These are phyloP conservation scores for Aspergillus panamensis DNA, from an alignment of 495 filamentous ascomycete genomes.

Conservation along the genomic window DNA sequence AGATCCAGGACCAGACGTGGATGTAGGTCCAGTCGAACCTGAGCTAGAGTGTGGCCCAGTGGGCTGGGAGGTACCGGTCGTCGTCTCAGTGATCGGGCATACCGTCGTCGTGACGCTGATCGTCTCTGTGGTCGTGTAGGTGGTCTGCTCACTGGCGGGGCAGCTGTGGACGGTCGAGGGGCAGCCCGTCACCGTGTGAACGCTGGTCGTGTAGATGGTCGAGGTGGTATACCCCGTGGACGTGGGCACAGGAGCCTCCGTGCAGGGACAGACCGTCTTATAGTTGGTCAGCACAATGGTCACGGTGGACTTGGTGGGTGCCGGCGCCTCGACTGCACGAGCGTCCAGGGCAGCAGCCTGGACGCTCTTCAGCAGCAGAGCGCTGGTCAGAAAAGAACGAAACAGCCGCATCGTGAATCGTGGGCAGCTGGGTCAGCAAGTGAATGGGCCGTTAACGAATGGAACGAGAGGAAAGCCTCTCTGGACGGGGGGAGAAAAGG, in stretches of 20 bases:
- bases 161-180: neutral
- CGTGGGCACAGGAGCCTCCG: neutral
- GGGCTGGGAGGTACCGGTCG: neutral
- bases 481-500: too few relatives aligned
- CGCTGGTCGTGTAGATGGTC: neutral
- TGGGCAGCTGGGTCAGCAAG: neutral
- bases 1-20: too few relatives aligned
- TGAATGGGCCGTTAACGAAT: neutral
- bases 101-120: neutral
- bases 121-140: neutral
- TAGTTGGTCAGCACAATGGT: neutral
- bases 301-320: neutral
- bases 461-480: neutral
- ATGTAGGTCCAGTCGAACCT: neutral
- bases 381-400: neutral
- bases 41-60: too few relatives aligned
- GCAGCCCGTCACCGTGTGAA: neutral
- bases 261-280: neutral
- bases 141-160: neutral
- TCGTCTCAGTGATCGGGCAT: neutral
- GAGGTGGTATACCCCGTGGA: neutral
- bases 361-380: neutral
- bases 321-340: too few relatives aligned
- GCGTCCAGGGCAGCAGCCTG: neutral
- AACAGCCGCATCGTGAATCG: neutral